Base-by-base conservation (phyloP, 2,329 filamentous ascomycete species). In the Xylaria multiplex region DNA sequence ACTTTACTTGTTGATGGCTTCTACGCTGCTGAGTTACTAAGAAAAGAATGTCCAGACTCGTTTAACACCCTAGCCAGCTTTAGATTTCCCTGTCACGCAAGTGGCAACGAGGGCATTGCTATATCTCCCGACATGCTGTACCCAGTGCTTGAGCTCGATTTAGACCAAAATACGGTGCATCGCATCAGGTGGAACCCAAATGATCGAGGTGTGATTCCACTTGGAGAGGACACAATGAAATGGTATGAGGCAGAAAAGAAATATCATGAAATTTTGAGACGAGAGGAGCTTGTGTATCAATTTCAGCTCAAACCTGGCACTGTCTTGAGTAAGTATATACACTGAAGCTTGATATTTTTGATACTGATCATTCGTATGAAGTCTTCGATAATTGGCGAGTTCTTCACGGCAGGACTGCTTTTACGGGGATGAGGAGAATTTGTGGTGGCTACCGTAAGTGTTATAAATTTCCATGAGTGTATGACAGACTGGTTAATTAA, bases 311-410 rank as follows among this genome's bases (percentile, higher is more conserved):
- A 86, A 73, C 95, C 96, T 0, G 96, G 96, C 2, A 88, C 83
- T 59, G 86, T 93, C 6, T 75, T 97, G 63, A 89, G 92, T 94
- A 81, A 79, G 89, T 83, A 2, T 27, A 37, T 16, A 53, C n/a
- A 8, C 40, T 13, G 8, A 14, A 9, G 19, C 14, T 11, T n/a
- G 13, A 58, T 27, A 52, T 11, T 24, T 9, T 46, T 22, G n/a
- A 22, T 58, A 37, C 64, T 68, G 27, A 68, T 22, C 1, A 14
- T 32, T n/a, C 2, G 11, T n/a, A 16, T 13, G 8, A 14, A 92
- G 91, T 98, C 53, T 97, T 99, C 78, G 93, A 99, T 77, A 98
- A 99, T 75, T 97, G 95, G 93, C 87, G 96, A 65, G 91, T 97
- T 40, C 81, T 98, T 72, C 96, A 99, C 78, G 96, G 95, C 1